Conservation (phyloP, 495 filamentous ascomycete species). For the Hyaloscypha variabilis region DNA sequence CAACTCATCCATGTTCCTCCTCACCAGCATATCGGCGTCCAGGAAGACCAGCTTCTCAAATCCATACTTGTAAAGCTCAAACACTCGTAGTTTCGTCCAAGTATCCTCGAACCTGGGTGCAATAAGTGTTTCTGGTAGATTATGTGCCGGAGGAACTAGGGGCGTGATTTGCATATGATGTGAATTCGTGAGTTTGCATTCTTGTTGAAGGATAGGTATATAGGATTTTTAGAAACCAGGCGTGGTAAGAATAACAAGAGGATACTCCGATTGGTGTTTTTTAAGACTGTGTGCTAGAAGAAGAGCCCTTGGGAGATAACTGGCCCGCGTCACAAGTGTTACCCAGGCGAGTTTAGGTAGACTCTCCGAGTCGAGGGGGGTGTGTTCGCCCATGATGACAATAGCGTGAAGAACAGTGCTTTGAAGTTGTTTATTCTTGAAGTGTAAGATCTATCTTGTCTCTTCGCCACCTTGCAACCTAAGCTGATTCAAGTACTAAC, state of each 20-base stretch:
- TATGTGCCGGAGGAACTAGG: conserved; percentile 33
- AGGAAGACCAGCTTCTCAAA: conserved; percentile 47
- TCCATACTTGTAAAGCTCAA: conserved; percentile 38
- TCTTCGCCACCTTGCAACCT: background rate
- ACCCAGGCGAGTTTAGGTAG: conserved; percentile 37
- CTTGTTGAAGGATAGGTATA: conserved; percentile 36
- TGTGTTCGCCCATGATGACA: background rate
- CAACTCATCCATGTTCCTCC: conserved; percentile 47
- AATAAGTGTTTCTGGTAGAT: conserved; percentile 35
- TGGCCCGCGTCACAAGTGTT: conserved; percentile 51
- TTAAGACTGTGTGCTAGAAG: conserved; percentile 49
- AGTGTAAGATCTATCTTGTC: background rate
- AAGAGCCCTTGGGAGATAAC: conserved; percentile 53
- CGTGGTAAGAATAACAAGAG: conserved; percentile 52
- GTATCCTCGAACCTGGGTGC: conserved; percentile 35
- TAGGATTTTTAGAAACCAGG: conserved; percentile 32
- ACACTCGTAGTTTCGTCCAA: conserved; percentile 59
- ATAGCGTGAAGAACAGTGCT: background rate
- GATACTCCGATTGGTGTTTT: conserved; percentile 44
- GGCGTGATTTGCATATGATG: conserved; percentile 38
- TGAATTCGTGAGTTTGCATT: conserved; percentile 37
- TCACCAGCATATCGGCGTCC: conserved; percentile 55
- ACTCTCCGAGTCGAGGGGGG: background rate
- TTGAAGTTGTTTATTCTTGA: background rate
- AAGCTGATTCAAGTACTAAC: too few species aligned